Evolutionary conservation across 441 rosid species (phyloP).

Genomic region (Biscutella laevigata): DNA sequence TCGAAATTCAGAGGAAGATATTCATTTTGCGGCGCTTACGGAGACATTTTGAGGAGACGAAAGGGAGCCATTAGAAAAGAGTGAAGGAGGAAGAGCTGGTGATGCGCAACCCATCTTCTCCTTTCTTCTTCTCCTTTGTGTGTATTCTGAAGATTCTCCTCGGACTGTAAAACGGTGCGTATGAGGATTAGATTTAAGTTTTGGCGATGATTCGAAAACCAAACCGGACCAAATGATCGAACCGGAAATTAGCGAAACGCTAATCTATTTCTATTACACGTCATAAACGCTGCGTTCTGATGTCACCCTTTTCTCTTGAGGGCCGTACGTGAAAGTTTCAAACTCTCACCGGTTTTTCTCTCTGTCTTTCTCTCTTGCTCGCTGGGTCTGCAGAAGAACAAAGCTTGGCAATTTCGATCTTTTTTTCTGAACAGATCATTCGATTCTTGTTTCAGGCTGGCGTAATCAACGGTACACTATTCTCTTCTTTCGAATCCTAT

Average conservation of each 20-base stretch:
- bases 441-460: constrained; percentile 6
- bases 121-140: not conserved
- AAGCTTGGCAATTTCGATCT: constrained; percentile 5
- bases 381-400: not conserved
- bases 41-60: constrained; percentile 16
- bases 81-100: constrained; percentile 27
- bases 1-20: not conserved
- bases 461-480: constrained; percentile 14
- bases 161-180: constrained; percentile 10
- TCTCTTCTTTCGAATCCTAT: not conserved
- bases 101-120: constrained; percentile 26
- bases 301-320: not conserved
- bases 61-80: constrained; percentile 20
- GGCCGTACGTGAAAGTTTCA: constrained; percentile 18
- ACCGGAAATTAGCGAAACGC: not conserved
- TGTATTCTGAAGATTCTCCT: not conserved
- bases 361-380: no score
- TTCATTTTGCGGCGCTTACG: constrained; percentile 3
- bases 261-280: not conserved
- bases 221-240: not conserved
- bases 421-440: not conserved
- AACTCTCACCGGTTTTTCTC: constrained; percentile 6
- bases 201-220: no score
- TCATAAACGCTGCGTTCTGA: constrained; percentile 15
- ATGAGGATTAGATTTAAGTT: no score